These are phyloP conservation scores for Hymenotorrendiella dingleyae DNA, from an alignment of 2,329 filamentous ascomycete species.

Conservation along the genomic window DNA sequence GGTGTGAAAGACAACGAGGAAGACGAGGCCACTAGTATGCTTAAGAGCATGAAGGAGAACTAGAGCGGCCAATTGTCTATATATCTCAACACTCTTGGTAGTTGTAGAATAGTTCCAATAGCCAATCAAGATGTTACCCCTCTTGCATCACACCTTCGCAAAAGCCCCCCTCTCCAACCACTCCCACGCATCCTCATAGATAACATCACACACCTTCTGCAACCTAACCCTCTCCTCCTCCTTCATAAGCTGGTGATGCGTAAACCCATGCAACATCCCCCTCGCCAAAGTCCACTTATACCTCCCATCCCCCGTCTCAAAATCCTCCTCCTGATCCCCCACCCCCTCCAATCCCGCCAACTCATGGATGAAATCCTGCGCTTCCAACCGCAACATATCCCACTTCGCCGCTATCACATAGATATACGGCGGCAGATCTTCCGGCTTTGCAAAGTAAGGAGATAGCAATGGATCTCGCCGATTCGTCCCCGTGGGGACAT, in stretches of 20 bases:
- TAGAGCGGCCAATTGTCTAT: no score
- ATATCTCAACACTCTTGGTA: no score
- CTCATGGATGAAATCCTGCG: conserved; percentile 4
- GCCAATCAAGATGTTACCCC: no score
- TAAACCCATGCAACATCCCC: conserved; percentile 6
- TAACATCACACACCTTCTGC: background rate
- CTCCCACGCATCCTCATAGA: background rate
- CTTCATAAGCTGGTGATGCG: background rate
- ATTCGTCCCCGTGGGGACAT: conserved; percentile 16
- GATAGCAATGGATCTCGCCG: conserved; percentile 18
- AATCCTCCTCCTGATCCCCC: conserved; percentile 1
- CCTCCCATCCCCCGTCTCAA: conserved; percentile 7
- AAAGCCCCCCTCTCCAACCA: conserved; percentile 4
- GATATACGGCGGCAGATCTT: conserved; percentile 20
- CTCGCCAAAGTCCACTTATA: conserved; percentile 9
- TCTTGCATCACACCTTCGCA: background rate
- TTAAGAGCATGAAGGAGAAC: no score
- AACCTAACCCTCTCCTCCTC: background rate
- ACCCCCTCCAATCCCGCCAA: conserved; percentile 4
- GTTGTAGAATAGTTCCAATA: no score
- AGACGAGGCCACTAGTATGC: no score
- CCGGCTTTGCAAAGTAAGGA: conserved; percentile 14
- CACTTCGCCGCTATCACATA: conserved; percentile 19
- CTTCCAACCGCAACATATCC: conserved; percentile 19
- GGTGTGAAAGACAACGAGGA: no score